These are phyloP conservation scores for Claviceps humidiphila DNA, from an alignment of 2,329 filamentous ascomycete genomes.

Conservation along the genomic window DNA sequence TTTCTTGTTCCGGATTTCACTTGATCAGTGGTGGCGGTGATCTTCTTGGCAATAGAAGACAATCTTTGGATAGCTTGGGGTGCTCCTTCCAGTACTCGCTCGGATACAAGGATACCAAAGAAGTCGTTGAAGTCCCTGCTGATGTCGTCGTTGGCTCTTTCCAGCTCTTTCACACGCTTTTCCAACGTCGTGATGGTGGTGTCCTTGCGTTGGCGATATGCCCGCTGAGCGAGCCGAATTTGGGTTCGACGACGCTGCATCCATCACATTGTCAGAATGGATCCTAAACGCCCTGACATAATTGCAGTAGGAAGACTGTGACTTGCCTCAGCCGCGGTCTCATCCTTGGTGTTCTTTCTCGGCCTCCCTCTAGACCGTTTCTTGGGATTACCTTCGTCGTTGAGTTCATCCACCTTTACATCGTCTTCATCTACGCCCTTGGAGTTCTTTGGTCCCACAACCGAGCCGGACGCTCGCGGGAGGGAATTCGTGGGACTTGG, in stretches of 20 bases:
- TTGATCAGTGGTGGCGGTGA: conserved; percentile 39
- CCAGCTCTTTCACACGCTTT: conserved; percentile 54
- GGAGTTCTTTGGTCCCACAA: conserved; percentile 6
- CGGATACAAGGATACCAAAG: conserved; percentile 45
- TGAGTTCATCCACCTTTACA: conserved; percentile 10
- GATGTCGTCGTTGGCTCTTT: conserved; percentile 59
- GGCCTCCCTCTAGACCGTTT: conserved; percentile 61
- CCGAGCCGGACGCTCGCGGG: background rate
- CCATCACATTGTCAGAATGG: background rate
- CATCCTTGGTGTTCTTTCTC: conserved; percentile 61
- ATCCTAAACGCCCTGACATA: background rate
- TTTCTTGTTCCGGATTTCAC: conserved; percentile 20
- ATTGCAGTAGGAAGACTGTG: background rate
- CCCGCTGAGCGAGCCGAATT: conserved; percentile 73
- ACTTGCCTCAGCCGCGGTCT: conserved; percentile 67
- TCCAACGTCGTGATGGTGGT: conserved; percentile 63
- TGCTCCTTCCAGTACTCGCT: conserved; percentile 42
- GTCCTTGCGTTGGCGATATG: conserved; percentile 77
- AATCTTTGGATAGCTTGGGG: conserved; percentile 46
- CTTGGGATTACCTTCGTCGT: conserved; percentile 29
- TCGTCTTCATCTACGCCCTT: conserved; percentile 7
- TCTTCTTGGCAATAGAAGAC: conserved; percentile 41
- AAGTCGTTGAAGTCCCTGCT: conserved; percentile 55
- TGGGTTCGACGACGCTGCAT: conserved; percentile 66
- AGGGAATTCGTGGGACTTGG: background rate